Evolutionary conservation across 495 filamentous ascomycete species (phyloP), one percentile per base, ranked within the genome.

Genomic region (Tuber brumale): DNA sequence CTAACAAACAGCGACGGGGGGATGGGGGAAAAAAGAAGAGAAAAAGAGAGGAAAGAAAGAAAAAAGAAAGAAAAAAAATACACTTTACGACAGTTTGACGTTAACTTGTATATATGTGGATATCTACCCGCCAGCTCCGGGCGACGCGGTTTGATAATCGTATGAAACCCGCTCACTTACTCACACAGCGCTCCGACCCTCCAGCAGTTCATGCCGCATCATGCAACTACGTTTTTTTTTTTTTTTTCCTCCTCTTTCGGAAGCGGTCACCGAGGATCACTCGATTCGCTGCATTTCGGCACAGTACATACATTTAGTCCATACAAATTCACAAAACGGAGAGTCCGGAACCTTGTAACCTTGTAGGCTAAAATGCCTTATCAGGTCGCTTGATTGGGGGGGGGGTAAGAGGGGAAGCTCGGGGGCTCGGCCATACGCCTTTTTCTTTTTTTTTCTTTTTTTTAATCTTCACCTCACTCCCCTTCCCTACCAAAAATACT

Each of bases 121-220:
- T 35, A 66, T 66, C 27, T 66, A 4, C 27, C 57, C 57, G 57
- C 57, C 27, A 18, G 57, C 57, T 61, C 27, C 27, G 16, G 19
- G 8, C 27, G 57, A 27, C 27, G 16, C 57, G 4, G 27, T 66
- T 18, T 66, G 57, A 35, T 31, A 35, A 27, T 35, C 57, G 57
- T 35, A 66, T 31, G 57, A 27, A 19, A 35, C 57, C n/a, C 57
- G 18, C 27, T 66, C 57, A 35, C 57, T 66, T 27, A 57, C 23
- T 1, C 9, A 66, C 57, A 31, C 27, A 35, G 57, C 57, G 19
- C 57, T 66, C 57, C 57, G 57, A 66, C 57, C 57, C 57, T 66
- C 57, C 57, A 35, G 57, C 57, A 66, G 57, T 66, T 66, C 57
- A 66, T 66, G n/a, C 31, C 57, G 57, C 57, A 66, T 66, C 31